Evolutionary conservation across 1,284 basidiomycete species (phyloP).

Genomic region (Marasmius sp.): DNA sequence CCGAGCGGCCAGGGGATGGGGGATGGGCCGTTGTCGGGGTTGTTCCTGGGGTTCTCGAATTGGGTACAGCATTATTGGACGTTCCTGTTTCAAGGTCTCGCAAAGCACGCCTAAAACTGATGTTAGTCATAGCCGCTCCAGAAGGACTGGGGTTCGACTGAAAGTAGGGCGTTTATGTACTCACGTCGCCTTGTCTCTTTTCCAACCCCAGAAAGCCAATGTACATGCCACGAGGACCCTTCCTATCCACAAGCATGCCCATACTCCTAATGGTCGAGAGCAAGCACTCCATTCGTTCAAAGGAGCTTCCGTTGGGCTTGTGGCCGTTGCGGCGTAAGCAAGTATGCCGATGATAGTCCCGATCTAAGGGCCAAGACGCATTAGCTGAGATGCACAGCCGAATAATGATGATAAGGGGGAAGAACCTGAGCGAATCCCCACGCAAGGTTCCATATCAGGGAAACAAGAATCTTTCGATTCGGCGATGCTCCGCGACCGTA

Average conservation of each 20-base stretch:
- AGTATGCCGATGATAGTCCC: slow-evolving; percentile 55
- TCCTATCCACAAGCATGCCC: slow-evolving; percentile 70
- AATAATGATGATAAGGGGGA: slow-evolving; percentile 6
- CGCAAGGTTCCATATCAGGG: slow-evolving; percentile 50
- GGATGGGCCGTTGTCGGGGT: background rate
- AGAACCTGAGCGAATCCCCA: slow-evolving; percentile 63
- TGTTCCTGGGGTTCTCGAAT: background rate
- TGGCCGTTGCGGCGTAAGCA: slow-evolving; percentile 44
- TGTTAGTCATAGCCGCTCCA: background rate
- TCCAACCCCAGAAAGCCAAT: slow-evolving; percentile 63
- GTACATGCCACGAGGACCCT: slow-evolving; percentile 52
- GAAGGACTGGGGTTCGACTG: background rate
- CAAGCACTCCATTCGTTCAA: slow-evolving; percentile 67
- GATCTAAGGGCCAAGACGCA: slow-evolving; percentile 36
- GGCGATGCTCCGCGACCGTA: slow-evolving; percentile 55
- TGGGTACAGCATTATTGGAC: background rate
- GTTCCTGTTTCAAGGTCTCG: slow-evolving; percentile 8
- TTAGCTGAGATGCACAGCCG: background rate
- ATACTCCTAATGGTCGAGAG: slow-evolving; percentile 64
- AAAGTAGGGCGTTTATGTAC: slow-evolving; percentile 16
- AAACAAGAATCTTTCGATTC: slow-evolving; percentile 57
- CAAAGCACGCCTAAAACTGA: background rate
- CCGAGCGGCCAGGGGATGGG: background rate
- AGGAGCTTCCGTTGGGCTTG: slow-evolving; percentile 45
- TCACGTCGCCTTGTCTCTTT: slow-evolving; percentile 45